phyloP scores from a whole-genome alignment of 805 yeast species.

The Spathaspora girioi region DNA sequence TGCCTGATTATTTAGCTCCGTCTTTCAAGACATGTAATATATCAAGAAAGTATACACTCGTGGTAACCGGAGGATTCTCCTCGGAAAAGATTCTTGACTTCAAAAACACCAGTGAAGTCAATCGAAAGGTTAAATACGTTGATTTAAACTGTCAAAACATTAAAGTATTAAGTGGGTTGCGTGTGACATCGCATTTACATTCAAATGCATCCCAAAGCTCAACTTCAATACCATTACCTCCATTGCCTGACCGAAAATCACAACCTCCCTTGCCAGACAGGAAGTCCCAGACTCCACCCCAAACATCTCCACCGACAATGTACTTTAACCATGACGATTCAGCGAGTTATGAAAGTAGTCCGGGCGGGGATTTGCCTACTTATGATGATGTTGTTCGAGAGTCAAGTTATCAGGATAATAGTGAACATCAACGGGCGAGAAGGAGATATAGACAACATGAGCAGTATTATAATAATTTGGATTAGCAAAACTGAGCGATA shows the following conservation, averaged over 20 bases:
- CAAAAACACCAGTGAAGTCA: constrained; percentile 15
- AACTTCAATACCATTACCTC: neutral
- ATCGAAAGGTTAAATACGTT: constrained; percentile 21
- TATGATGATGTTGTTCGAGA: constrained; percentile 36
- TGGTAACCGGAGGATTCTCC: constrained; percentile 22
- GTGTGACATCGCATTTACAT: constrained; percentile 21
- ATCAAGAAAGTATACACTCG: constrained; percentile 26
- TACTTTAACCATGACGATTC: neutral
- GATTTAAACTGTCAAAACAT: constrained; percentile 30
- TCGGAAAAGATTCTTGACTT: constrained; percentile 20
- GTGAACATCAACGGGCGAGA: constrained; percentile 31
- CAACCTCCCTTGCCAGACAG: neutral
- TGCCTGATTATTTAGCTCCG: constrained; percentile 51
- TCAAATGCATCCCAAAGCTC: constrained; percentile 19
- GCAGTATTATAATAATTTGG: constrained; percentile 21
- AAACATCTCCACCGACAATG: neutral
- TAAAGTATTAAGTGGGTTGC: constrained; percentile 31
- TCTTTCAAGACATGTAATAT: constrained; percentile 57
- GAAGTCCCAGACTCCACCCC: neutral
- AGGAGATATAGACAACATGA: constrained; percentile 31
- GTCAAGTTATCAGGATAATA: constrained; percentile 23
- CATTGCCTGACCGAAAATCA: neutral
- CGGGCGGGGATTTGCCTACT: constrained; percentile 21
- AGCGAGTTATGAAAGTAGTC: neutral
- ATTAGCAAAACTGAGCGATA: constrained; percentile 3